phyloP scores from a whole-genome alignment of 2,329 filamentous ascomycete genomes.

The Hirsutella rhossiliensis region DNA sequence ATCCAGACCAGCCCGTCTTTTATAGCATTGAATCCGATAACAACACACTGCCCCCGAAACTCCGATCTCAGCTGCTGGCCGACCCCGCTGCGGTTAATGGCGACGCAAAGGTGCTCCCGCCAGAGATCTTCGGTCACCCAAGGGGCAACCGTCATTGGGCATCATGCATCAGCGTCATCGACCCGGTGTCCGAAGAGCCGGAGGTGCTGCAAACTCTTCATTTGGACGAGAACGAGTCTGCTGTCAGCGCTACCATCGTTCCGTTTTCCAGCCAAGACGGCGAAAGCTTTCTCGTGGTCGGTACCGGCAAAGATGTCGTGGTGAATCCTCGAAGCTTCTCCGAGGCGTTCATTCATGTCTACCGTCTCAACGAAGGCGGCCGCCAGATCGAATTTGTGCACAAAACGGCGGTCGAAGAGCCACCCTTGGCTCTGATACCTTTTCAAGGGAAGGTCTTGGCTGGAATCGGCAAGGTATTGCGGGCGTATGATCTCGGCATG shows the following conservation, averaged over 20 bases:
- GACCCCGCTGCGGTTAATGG: constrained; percentile 62
- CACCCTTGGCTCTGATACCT: constrained; percentile 75
- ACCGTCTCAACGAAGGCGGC: constrained; percentile 80
- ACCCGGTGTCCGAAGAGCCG: constrained; percentile 62
- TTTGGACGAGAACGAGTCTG: constrained; percentile 80
- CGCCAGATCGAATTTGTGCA: constrained; percentile 86
- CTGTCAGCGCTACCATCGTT: constrained; percentile 74
- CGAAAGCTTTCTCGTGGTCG: constrained; percentile 85
- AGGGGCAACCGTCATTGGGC: constrained; percentile 80
- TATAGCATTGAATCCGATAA: constrained; percentile 93
- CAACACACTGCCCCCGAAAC: constrained; percentile 74
- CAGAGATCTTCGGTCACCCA: constrained; percentile 82
- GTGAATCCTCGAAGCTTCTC: constrained; percentile 64
- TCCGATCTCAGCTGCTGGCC: constrained; percentile 60
- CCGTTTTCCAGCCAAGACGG: constrained; percentile 81
- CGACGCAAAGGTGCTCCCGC: constrained; percentile 56
- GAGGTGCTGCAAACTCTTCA: constrained; percentile 66
- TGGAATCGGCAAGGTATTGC: constrained; percentile 72
- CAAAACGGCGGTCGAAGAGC: constrained; percentile 85
- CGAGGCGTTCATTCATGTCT: constrained; percentile 82
- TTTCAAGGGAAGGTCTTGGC: constrained; percentile 86
- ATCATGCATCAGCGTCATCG: constrained; percentile 86
- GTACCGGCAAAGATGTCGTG: constrained; percentile 82
- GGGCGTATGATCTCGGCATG: constrained; percentile 88
- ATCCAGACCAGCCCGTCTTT: constrained; percentile 79